Evolutionary conservation across 768 basidiomycete genomes (phyloP).

Genomic region (Lactarius deliciosus): DNA sequence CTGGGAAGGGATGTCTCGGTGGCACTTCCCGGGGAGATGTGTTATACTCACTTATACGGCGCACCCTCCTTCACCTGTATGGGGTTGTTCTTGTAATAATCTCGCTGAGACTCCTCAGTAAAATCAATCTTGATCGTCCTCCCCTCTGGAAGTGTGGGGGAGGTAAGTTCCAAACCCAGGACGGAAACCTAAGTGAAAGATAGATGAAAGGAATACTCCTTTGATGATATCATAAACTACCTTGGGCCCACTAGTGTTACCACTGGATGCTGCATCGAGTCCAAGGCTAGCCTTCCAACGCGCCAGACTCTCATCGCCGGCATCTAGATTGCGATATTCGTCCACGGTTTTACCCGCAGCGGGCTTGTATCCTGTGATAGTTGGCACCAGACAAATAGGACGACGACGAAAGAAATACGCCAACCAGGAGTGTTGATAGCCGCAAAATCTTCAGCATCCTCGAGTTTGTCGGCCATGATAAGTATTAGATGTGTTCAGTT

Average conservation of each 20-base stretch:
- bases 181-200: constrained; percentile 56
- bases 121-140: constrained; percentile 71
- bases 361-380: constrained; percentile 69
- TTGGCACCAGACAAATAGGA: constrained; percentile 6
- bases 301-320: constrained; percentile 87
- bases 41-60: constrained; percentile 72
- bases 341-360: constrained; percentile 67
- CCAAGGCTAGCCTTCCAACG: constrained; percentile 97
- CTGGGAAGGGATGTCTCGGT: constrained; percentile 39
- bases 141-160: constrained; percentile 60
- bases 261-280: constrained; percentile 51
- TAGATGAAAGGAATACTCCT: not conserved
- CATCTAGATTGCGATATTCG: constrained; percentile 84
- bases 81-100: constrained; percentile 73
- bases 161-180: constrained; percentile 73
- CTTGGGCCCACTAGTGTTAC: constrained; percentile 59
- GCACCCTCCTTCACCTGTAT: constrained; percentile 79
- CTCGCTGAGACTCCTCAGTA: constrained; percentile 45
- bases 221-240: constrained; percentile 39
- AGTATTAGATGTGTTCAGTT: not conserved
- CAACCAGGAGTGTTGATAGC: constrained; percentile 69
- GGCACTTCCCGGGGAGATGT: not conserved
- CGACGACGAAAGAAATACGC: constrained; percentile 2
- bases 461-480: constrained; percentile 39
- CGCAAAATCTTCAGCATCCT: constrained; percentile 70